Evolutionary conservation across 2,329 filamentous ascomycete species (phyloP).

Genomic region (Drechslerella dactyloides): DNA sequence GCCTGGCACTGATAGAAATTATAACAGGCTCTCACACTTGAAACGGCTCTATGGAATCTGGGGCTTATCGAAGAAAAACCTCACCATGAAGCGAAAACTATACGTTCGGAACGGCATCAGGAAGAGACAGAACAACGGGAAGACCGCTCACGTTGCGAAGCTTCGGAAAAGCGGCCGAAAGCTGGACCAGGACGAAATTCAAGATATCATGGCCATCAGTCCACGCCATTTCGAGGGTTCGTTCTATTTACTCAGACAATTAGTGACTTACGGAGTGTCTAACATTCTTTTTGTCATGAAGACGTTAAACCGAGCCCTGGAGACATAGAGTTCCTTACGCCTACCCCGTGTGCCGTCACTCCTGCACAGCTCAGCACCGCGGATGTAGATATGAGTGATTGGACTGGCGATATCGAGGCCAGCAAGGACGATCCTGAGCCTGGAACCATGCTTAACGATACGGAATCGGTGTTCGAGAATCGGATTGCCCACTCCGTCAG

Average conservation of each 20-base stretch:
- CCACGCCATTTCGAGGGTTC: slow-evolving; percentile 6
- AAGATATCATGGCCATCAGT: slow-evolving; percentile 7
- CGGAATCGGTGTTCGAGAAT: too few relatives aligned
- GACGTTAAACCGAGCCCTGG: slow-evolving; percentile 9
- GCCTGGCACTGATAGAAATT: too few relatives aligned
- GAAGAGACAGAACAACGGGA: not conserved
- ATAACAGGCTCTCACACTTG: slow-evolving; percentile 11
- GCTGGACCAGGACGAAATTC: slow-evolving; percentile 5
- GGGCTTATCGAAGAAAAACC: slow-evolving; percentile 9
- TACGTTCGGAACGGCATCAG: slow-evolving; percentile 4
- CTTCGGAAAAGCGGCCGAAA: not conserved
- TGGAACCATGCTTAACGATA: too few relatives aligned
- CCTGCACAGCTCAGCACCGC: not conserved
- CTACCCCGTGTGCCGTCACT: not conserved
- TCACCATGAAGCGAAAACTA: slow-evolving; percentile 23
- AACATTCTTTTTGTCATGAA: not conserved
- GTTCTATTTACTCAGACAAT: not conserved
- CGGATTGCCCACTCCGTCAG: too few relatives aligned
- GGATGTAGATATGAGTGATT: not conserved
- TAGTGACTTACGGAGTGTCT: not conserved
- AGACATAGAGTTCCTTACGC: slow-evolving; percentile 8
- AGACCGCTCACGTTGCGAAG: slow-evolving; percentile 1
- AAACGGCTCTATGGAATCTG: slow-evolving; percentile 20
- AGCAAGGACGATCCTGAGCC: too few relatives aligned
- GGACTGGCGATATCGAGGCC: too few relatives aligned